Evolutionary conservation across 306 rosid genomes (phyloP).

Genomic region (Ormosia emarginata): DNA sequence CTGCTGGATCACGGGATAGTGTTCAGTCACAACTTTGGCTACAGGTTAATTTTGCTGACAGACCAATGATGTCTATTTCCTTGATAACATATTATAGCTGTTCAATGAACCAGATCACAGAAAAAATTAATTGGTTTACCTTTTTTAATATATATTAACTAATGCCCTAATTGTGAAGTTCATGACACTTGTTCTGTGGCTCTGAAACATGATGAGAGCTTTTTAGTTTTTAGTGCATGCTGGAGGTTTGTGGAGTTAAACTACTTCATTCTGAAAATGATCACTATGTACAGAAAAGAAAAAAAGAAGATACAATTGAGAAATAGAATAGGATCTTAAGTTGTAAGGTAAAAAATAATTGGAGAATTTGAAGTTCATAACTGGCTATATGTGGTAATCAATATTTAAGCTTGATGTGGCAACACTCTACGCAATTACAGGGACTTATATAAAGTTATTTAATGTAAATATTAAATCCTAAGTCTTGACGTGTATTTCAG

Average conservation of each 20-base stretch:
- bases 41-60: conserved; percentile 51
- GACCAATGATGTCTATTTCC: not conserved
- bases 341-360: not conserved
- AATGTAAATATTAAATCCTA: not conserved
- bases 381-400: not conserved
- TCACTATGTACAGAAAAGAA: not conserved
- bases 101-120: conserved; percentile 3
- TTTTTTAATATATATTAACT: not conserved
- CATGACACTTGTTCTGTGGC: not conserved
- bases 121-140: not conserved
- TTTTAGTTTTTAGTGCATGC: conserved; percentile 1
- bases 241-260: conserved; percentile 6
- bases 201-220: not conserved
- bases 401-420: not conserved
- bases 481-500: not conserved
- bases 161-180: not conserved
- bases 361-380: not conserved
- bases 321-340: not conserved
- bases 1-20: conserved; percentile 81
- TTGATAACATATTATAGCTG: conserved; percentile 8
- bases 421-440: not conserved
- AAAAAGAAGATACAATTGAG: not conserved
- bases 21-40: conserved; percentile 88
- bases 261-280: not conserved
- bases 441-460: not conserved